Evolutionary conservation across 495 filamentous ascomycete species (phyloP).

Genomic region (Annulohypoxylon bovei): DNA sequence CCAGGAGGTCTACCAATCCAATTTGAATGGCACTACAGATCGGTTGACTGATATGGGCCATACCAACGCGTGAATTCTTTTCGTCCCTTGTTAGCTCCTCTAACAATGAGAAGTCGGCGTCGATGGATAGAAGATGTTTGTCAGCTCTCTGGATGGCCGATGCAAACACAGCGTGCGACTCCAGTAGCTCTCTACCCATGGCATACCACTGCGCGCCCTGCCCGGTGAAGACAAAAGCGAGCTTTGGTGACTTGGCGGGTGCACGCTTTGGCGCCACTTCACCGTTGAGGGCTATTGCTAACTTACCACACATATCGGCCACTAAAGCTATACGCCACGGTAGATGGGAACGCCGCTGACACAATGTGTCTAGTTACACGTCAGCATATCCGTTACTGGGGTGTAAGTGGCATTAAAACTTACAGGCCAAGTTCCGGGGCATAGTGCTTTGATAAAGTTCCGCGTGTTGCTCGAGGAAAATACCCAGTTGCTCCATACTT

Average conservation of each 20-base stretch:
- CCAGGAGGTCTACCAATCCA: slow-evolving; percentile 63
- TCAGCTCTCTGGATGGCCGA: slow-evolving; percentile 48
- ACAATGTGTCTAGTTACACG: slow-evolving; percentile 47
- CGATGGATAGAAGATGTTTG: slow-evolving; percentile 41
- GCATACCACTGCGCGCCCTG: slow-evolving; percentile 64
- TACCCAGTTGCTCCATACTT: slow-evolving; percentile 42
- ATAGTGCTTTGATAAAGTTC: slow-evolving; percentile 58
- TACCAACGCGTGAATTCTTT: slow-evolving; percentile 53
- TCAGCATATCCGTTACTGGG: background rate
- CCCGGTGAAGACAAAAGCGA: slow-evolving; percentile 57
- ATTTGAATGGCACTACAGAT: slow-evolving; percentile 61
- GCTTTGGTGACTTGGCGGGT: slow-evolving; percentile 44
- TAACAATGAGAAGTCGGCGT: slow-evolving; percentile 51
- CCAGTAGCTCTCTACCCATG: slow-evolving; percentile 63
- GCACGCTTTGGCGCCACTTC: slow-evolving; percentile 46
- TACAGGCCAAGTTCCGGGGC: slow-evolving; percentile 50
- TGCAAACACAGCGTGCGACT: slow-evolving; percentile 52
- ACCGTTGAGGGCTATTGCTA: slow-evolving; percentile 48
- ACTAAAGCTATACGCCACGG: slow-evolving; percentile 52
- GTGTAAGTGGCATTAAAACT: background rate
- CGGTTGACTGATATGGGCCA: slow-evolving; percentile 58
- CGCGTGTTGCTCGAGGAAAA: slow-evolving; percentile 58
- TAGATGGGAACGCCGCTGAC: slow-evolving; percentile 52
- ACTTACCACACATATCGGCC: slow-evolving; percentile 48
- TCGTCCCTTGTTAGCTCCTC: slow-evolving; percentile 49